Evolutionary conservation across 2,329 filamentous ascomycete species (phyloP), one percentile per base, ranked within the genome.

Genomic region (Endothia cerciana): DNA sequence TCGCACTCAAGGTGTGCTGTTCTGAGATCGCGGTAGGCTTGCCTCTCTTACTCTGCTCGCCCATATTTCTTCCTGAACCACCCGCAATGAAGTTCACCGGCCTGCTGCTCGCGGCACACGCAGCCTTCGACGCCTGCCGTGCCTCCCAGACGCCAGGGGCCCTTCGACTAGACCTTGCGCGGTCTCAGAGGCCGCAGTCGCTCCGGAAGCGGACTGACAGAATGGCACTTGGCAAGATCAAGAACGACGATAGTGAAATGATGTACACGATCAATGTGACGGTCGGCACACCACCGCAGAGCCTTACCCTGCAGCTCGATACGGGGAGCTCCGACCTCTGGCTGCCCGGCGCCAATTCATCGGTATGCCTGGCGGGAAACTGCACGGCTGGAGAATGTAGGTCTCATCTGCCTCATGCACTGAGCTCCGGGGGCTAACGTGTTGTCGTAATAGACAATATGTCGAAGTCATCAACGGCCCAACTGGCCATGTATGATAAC

Each of bases 271-370:
- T 65, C 11, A 65, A 55, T 36, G 30, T 64, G 28, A 64, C 56
- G 7, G 28, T 64, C 4, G 63, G 63, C 5, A 61, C 63, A 11
- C 57, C 63, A 8, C 63, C 57, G 13, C 63, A 64, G 40, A 11
- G 43, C 6, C 22, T 64, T 17, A 45, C 57, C 1, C 36, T 53
- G 19, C 15, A 25, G 15, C 25, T 60, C 8, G 63, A 64, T 45
- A 64, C 63, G 15, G 63, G 63, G 19, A 59, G 40, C 4, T 59
- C 43, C 13, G 63, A 61, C 33, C 47, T 65, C 8, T 65, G 59
- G 47, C 22, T 61, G 10, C 63, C 63, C 3, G 59, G 57, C 11
- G 36, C 30, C 7, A 17, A 40, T 1, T 43, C 59, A 3, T 30
- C 57, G n/a, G 33, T 3, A 25, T 61, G 63, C 33, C 36, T 40